Evolutionary conservation across 176 grass and related monocot species (phyloP), one percentile per base, ranked within the genome.

Genomic region (Lolium perenne): DNA sequence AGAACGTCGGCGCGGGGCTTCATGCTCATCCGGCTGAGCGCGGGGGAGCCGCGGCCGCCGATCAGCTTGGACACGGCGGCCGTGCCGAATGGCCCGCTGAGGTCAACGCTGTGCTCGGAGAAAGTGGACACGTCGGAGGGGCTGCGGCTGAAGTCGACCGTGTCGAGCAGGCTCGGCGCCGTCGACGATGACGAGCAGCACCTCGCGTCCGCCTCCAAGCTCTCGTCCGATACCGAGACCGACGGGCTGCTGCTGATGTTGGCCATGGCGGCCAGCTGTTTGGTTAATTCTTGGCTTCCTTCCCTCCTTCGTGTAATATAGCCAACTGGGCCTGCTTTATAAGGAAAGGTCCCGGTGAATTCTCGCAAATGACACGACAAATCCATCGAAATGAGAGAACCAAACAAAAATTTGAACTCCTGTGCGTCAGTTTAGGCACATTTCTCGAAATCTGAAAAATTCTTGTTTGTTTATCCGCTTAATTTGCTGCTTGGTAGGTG

Each of bases 101-200:
- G 88, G 80, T 93, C 92, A 29, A 88, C 92, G 70, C 82, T 85
- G 67, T 45, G 86, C 80, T 96, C 97, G 13, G 90, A 99, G 86
- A 90, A 96, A 23, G 97, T 79, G 9, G 97, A 99, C 29, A 89
- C 88, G 54, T 94, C 85, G 14, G 97, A 99, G 82, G 88, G 85
- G 29, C 92, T 94, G 54, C 97, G 90, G 87, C 97, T 96, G 71
- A 89, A 92, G 82, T 91, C 88, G 49, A 83, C 84, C 8, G 82
- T 83, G 51, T 90, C 85, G 22, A 87, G 70, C 25, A 90, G 74
- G 38, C 91, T 90, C 57, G 73, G 86, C 41, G 94, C 94, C 48
- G 95, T 91, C 11, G 93, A 95, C 67, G 88, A 90, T 68, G 87
- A 67, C 49, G 89, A 91, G 41, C 66, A 79, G 75, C 80, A 87